Base-by-base conservation (phyloP, 169 alveolate genomes). In the Toxoplasma gondii region DNA sequence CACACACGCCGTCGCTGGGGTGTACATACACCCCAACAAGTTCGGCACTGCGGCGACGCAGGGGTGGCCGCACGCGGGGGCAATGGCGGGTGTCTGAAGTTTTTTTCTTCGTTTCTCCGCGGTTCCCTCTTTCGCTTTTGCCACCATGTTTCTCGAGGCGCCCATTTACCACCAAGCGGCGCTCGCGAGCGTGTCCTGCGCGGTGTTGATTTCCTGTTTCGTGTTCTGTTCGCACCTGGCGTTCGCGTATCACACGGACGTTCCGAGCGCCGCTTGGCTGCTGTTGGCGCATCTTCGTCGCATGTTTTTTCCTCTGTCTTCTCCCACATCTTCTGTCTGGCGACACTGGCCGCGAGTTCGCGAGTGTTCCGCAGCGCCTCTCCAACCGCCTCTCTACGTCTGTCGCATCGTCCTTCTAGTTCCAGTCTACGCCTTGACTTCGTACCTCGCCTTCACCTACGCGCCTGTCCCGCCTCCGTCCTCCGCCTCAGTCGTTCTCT, bases 371-470 rank as follows among this genome's bases (percentile, higher is more conserved):
- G 86, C 86, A 17, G 45, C 86, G 86, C 86, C 86, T 4, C 86
- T 9, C 45, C 86, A 78, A 27, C 43, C 86, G 9, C 86, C 86
- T 36, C 86, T 78, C n/a, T 38, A 78, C 45, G 86, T 78, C 53
- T 58, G 45, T 43, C 93, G 93, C 58, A 88, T 88, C 41, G 70
- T 88, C n/a, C 34, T 88, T 45, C 64, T 88, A 36, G 93, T 88
- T 67, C 93, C 93, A 4, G 93, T 88, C 64, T 88, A 88, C 81
- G 93, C 93, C 34, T 0, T 88, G 22, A 88, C 93, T n/a, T 88
- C 93, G 1, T 67, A 45, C 12, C 43, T 88, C 0, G 93, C 84
- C 67, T 88, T 88, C n/a, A 78, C 86, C 27, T 78, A 78, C 86
- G 86, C 78, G 78, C n/a, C 74, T 27, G 22, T 31, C 34, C 74